A percentile compares a stretch with the other conserved stretches of the same genome.
Conservation (phyloP, 1,284 basidiomycete genomes). For the Ustilago curta region DNA sequence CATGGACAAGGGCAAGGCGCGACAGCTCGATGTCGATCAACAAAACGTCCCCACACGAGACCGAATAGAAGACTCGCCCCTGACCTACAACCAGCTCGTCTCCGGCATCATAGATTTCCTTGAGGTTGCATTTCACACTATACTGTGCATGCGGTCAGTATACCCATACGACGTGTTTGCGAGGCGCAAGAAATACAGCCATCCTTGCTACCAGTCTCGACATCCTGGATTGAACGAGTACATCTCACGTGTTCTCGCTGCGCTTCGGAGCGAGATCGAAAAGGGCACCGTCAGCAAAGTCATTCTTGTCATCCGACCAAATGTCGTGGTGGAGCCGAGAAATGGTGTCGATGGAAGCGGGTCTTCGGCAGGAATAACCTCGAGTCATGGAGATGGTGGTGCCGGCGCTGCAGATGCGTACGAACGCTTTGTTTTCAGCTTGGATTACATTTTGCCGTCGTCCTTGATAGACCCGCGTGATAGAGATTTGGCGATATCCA, state of each 20-base stretch:
- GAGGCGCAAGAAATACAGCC: constrained; percentile 86
- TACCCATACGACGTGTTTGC: constrained; percentile 90
- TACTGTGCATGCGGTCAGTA: constrained; percentile 87
- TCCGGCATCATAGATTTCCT: constrained; percentile 70
- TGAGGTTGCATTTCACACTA: constrained; percentile 90
- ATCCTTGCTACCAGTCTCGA: constrained; percentile 88
- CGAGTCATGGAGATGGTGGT: constrained; percentile 3
- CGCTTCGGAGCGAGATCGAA: constrained; percentile 80
- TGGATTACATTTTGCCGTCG: constrained; percentile 78
- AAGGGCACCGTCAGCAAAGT: constrained; percentile 15
- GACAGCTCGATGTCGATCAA: constrained; percentile 24
- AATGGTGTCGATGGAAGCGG: constrained; percentile 6
- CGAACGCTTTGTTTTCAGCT: constrained; percentile 76
- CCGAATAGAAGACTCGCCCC: constrained; percentile 40
- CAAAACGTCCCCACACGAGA: constrained; percentile 21
- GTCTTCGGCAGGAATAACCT: constrained; percentile 10
- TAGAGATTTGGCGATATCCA: constrained; percentile 73
- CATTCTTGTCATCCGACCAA: constrained; percentile 28
- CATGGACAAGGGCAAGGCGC: constrained; percentile 50
- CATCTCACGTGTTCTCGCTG: constrained; percentile 82
- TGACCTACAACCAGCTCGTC: constrained; percentile 53
- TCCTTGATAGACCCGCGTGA: constrained; percentile 78
- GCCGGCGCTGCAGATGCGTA: constrained; percentile 65
- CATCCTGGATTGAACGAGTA: constrained; percentile 89
- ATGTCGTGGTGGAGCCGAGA: constrained; percentile 19